Percentiles rank a stretch among this genome's conserved stretches.
Evolutionary conservation across 257 asterid genomes (phyloP).

Genomic region (Rehmannia glutinosa): DNA sequence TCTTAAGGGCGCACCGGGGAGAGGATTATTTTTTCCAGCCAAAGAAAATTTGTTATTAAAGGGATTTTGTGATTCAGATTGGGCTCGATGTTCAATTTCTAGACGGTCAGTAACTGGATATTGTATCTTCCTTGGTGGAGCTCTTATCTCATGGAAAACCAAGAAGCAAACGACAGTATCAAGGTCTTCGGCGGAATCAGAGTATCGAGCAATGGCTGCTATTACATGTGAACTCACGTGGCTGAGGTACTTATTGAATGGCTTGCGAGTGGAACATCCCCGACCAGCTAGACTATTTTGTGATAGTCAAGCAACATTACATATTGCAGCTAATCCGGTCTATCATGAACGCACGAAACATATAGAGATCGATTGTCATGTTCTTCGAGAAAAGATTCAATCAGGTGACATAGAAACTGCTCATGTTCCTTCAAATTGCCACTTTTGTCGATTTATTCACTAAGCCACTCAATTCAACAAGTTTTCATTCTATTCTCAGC

Average conservation of each 20-base stretch:
- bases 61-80: background rate
- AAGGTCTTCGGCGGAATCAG: background rate
- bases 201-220: background rate
- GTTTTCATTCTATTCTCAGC: background rate
- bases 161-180: background rate
- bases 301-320: background rate
- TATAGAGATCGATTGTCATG: background rate
- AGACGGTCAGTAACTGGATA: background rate
- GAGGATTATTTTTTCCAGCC: background rate
- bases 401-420: background rate
- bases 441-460: background rate
- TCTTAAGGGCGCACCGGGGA: background rate
- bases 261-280: background rate
- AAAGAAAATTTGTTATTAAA: background rate
- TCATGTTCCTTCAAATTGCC: background rate
- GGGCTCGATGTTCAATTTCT: background rate
- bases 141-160: background rate
- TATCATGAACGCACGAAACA: background rate
- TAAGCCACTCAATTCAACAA: background rate
- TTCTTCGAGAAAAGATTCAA: background rate
- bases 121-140: background rate
- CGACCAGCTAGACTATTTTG: background rate
- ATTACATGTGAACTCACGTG: background rate
- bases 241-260: background rate
- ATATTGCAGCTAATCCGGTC: background rate